Evolutionary conservation across 805 yeast species (phyloP).

Genomic region (Candida coquimbonensis): DNA sequence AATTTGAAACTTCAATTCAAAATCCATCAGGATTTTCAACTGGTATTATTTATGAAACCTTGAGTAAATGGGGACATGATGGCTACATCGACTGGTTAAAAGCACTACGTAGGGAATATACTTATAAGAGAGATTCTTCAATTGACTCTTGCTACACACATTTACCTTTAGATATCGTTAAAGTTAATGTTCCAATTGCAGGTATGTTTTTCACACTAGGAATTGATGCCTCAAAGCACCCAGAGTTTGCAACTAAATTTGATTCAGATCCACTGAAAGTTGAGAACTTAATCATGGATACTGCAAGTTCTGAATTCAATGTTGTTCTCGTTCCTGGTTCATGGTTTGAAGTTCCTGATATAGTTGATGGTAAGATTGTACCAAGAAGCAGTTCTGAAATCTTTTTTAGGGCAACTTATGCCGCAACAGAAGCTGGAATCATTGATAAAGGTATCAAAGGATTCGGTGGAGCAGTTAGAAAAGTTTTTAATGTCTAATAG

Average conservation of each 20-base stretch:
- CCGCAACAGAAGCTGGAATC: background rate
- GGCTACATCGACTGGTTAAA: conserved; percentile 73
- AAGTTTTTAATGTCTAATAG: background rate
- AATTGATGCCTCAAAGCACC: conserved; percentile 75
- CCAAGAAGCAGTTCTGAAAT: background rate
- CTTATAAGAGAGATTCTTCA: conserved; percentile 81
- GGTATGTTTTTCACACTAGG: conserved; percentile 81
- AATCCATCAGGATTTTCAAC: conserved; percentile 69
- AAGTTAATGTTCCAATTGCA: conserved; percentile 58
- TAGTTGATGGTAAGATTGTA: background rate
- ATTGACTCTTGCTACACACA: conserved; percentile 61
- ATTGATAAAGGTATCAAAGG: background rate
- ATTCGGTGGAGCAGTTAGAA: background rate
- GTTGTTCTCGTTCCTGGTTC: conserved; percentile 1
- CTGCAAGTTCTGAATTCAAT: background rate
- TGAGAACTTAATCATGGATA: conserved; percentile 28
- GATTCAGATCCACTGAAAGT: conserved; percentile 55
- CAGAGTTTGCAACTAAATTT: conserved; percentile 50
- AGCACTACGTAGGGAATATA: conserved; percentile 68
- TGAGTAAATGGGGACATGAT: conserved; percentile 63
- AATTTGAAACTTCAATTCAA: conserved; percentile 68
- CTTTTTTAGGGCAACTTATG: background rate
- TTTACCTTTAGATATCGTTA: conserved; percentile 39
- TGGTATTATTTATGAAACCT: conserved; percentile 46
- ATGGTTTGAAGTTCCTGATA: background rate